Conservation (phyloP, 192 early-diverging fungal species). For the Coemansia sp. region DNA sequence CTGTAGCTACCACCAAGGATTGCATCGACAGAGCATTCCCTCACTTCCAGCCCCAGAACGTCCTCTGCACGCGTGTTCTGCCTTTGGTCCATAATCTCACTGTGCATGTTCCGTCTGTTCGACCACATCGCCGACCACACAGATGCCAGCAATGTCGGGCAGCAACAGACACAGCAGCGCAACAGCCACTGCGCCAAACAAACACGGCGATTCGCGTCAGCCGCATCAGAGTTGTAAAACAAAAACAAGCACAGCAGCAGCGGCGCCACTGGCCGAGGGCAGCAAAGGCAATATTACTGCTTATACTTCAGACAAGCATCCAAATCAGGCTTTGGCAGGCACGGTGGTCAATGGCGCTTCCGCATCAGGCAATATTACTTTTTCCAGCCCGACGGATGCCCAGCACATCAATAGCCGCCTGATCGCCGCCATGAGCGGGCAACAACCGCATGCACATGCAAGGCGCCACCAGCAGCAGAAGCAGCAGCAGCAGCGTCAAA, state of each 20-base stretch:
- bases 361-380: slow-evolving; percentile 10
- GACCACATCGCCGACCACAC: not conserved
- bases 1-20: no score
- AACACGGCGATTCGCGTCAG: slow-evolving; percentile 1
- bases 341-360: not conserved
- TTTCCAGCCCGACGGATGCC: slow-evolving; percentile 3
- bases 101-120: not conserved
- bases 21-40: no score
- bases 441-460: not conserved
- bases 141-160: slow-evolving; percentile 4
- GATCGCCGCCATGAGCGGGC: not conserved
- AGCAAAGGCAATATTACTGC: slow-evolving; percentile 3
- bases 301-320: not conserved
- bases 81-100: no score
- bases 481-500: not conserved
- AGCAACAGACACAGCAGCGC: not conserved
- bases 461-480: slow-evolving; percentile 5
- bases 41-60: not conserved
- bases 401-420: not conserved
- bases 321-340: not conserved
- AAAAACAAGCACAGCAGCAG: not conserved
- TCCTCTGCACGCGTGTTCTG: no score
- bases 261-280: not conserved
- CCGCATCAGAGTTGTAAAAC: not conserved
- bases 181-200: slow-evolving; percentile 6